phyloP scores from a whole-genome alignment of 805 yeast species.

The Candida michaelii region DNA sequence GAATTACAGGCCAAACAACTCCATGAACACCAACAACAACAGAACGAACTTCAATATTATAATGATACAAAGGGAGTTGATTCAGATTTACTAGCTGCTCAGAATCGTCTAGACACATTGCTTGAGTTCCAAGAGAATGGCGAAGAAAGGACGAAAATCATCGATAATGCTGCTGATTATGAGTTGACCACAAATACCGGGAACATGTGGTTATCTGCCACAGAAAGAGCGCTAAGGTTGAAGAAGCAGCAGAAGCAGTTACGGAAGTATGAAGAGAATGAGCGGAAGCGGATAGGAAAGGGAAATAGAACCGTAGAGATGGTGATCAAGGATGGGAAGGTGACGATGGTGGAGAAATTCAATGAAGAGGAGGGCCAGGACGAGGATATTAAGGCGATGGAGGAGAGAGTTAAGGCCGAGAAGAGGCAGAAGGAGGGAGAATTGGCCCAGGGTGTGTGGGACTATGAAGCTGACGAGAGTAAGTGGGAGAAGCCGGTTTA shows the following conservation, averaged over 20 bases:
- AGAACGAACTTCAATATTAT: conserved; percentile 44
- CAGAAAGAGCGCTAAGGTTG: conserved; percentile 83
- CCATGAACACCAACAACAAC: conserved; percentile 35
- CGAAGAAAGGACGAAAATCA: conserved; percentile 86
- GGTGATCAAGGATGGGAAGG: conserved; percentile 79
- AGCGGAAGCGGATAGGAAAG: conserved; percentile 63
- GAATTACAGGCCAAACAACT: conserved; percentile 19
- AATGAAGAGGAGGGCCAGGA: conserved; percentile 23
- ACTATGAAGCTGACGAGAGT: conserved; percentile 51
- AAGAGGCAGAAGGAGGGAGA: conserved; percentile 27
- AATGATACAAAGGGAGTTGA: conserved; percentile 44
- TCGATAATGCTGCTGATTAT: conserved; percentile 90
- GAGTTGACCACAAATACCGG: conserved; percentile 54
- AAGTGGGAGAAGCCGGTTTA: conserved; percentile 60
- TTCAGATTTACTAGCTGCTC: conserved; percentile 66
- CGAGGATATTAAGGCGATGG: conserved; percentile 35
- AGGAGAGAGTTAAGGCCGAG: conserved; percentile 28
- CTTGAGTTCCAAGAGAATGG: conserved; percentile 82
- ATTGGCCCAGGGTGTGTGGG: conserved; percentile 52
- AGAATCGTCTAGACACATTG: conserved; percentile 68
- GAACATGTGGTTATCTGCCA: conserved; percentile 81
- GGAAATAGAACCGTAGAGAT: conserved; percentile 76
- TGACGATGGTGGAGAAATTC: conserved; percentile 54
- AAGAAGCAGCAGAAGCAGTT: conserved; percentile 80
- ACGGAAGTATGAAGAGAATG: conserved; percentile 61